phyloP scores from a whole-genome alignment of 306 rosid species.

The Quillaja saponaria region DNA sequence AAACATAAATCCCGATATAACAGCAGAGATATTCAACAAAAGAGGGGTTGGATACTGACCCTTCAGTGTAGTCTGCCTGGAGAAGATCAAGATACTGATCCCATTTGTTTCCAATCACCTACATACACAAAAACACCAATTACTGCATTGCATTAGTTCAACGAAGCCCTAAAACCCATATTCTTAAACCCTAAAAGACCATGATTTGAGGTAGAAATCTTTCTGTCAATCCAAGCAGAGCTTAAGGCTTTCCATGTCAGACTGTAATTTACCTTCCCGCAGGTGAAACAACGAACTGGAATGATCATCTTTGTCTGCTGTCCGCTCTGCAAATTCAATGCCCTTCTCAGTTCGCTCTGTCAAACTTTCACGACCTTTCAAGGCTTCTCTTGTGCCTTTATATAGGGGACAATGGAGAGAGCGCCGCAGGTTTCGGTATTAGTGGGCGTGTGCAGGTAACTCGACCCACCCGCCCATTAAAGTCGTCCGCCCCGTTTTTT shows the following conservation, averaged over 20 bases:
- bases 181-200: not conserved
- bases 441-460: no score
- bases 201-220: not conserved
- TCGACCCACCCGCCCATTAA: no score
- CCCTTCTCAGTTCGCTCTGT: no score
- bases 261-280: constrained; percentile 60
- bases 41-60: constrained; percentile 41
- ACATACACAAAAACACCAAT: constrained; percentile 18
- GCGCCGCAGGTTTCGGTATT: no score
- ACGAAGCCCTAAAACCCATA: constrained; percentile 30
- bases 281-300: constrained; percentile 88
- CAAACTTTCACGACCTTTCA: no score
- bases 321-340: no score
- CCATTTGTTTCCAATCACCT: constrained; percentile 98
- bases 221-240: no score
- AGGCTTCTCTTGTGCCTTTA: no score
- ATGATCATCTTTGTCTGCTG: constrained; percentile 57
- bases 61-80: constrained; percentile 87
- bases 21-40: not conserved
- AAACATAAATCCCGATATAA: not conserved
- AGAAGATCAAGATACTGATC: constrained; percentile 85
- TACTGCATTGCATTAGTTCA: not conserved
- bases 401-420: no score
- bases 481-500: no score
- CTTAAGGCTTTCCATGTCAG: not conserved